Base-by-base conservation (phyloP, 345 rosid species). In the Punica granatum region DNA sequence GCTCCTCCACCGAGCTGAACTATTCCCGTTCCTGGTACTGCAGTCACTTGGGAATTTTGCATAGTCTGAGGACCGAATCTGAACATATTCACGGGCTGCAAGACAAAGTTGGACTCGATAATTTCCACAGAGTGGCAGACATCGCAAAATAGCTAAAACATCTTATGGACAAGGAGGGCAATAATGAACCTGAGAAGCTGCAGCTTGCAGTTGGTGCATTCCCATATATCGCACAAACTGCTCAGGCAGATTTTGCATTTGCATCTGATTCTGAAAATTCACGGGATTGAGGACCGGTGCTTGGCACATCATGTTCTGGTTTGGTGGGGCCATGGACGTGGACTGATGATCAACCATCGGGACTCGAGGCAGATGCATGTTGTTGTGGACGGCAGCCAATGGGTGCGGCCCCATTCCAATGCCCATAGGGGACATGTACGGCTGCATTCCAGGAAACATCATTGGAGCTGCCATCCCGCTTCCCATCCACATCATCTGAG, bases 401-500 rank as follows among this genome's bases (percentile, higher is more conserved):
- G 76, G 16, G 21, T 75, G 69, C 0, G 81, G 74, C 68, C 76
- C 78, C 78, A 82, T 79, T 56, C 77, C 83, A 76, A 85, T 82
- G 60, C 81, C 74, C 84, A 88, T 80, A 18, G 79, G 79, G 70
- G 80, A 73, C 71, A 87, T 71, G 42, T 82, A 85, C 46, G 79
- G 86, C 60, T 87, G 98, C 25, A 86, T 71, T 60, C 96, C 93
- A 13, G 90, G 88, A 75, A 88, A 90, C 93, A 92, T 85, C 87
- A 85, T 74, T 10, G 92, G 97, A 70, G 88, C 61, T 30, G 61
- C 86, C 93, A 88, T 88, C 79, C 92, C 83, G 75, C 78, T 82
- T 34, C 98, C 93, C 90, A 90, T 85, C 88, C 96, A 90, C 93
- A 90, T 88, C 67, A 90, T 77, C 92, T 92, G 80, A 73, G 67